Evolutionary conservation across 139 green algal genomes (phyloP).

Genomic region (Chlamydomonas urium): DNA sequence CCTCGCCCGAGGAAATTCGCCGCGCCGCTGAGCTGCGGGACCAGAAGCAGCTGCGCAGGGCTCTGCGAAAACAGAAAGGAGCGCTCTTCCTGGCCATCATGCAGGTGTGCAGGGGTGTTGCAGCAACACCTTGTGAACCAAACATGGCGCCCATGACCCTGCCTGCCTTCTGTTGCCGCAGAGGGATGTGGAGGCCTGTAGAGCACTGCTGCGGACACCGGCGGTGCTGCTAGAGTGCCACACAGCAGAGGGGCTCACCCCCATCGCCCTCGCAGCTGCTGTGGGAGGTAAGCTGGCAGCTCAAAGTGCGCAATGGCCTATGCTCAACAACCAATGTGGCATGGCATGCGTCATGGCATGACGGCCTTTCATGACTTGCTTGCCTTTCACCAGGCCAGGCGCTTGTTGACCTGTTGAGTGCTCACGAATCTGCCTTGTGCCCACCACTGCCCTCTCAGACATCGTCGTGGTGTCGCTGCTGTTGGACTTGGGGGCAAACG

Average conservation of each 20-base stretch:
- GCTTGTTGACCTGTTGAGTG: neutral
- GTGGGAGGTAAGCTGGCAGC: constrained; percentile 18
- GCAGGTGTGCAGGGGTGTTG: no score
- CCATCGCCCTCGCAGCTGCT: constrained; percentile 24
- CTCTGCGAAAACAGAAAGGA: no score
- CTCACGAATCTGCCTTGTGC: neutral
- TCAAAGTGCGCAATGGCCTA: neutral
- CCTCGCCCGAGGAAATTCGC: no score
- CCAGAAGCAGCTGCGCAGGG: no score
- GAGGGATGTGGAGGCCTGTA: constrained; percentile 2
- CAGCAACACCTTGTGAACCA: neutral
- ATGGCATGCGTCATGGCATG: neutral
- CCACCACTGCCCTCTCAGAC: constrained; percentile 4
- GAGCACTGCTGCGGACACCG: neutral
- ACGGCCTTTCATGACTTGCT: neutral
- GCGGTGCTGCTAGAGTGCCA: constrained; percentile 27
- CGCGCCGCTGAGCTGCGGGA: no score
- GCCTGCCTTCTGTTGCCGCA: no score
- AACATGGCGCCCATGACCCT: no score
- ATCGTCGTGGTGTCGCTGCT: constrained; percentile 13
- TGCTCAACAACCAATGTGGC: neutral
- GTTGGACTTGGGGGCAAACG: constrained; percentile 14
- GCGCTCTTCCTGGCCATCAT: no score
- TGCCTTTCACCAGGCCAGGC: neutral
- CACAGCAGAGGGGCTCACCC: constrained; percentile 5